These are phyloP conservation scores for Protea cynaroides DNA, from an alignment of 164 flowering plant species.

Conservation along the genomic window DNA sequence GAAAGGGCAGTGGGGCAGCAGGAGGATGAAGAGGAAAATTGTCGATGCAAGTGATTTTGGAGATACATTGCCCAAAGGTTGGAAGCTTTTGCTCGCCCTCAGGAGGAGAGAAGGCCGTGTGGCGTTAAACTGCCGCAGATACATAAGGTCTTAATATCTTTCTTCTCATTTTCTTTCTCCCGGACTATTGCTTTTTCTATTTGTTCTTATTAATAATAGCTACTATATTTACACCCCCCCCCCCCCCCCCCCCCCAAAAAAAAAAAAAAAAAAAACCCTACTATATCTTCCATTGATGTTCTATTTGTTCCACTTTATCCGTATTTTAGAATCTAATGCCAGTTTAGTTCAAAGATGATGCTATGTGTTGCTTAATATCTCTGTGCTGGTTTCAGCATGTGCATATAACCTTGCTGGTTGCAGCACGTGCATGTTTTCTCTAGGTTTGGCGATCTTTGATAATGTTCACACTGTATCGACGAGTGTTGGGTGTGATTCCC, in stretches of 20 bases:
- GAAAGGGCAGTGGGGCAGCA: conserved; percentile 65
- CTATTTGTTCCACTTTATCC: neutral
- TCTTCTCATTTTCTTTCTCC: neutral
- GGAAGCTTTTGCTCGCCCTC: conserved; percentile 62
- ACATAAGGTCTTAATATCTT: conserved; percentile 50
- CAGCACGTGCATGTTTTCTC: too few species aligned
- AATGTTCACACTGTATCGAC: too few species aligned
- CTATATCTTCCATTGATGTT: neutral
- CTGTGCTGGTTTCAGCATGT: neutral
- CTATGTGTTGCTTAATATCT: neutral
- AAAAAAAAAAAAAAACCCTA: too few species aligned
- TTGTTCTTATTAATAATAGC: neutral
- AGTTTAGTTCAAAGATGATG: neutral
- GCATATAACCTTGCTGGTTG: neutral
- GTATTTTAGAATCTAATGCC: neutral
- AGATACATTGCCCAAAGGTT: conserved; percentile 53
- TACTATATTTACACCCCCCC: too few species aligned
- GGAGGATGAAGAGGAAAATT: conserved; percentile 70
- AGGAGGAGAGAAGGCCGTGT: conserved; percentile 49
- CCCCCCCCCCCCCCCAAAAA: too few species aligned
- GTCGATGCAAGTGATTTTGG: conserved; percentile 67
- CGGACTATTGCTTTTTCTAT: neutral
- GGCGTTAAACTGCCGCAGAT: conserved; percentile 55
- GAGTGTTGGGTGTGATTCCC: too few species aligned
- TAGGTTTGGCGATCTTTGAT: too few species aligned